Conservation (phyloP, 371 early-diverging fungal genomes). For the Haplosporangium sp. region DNA sequence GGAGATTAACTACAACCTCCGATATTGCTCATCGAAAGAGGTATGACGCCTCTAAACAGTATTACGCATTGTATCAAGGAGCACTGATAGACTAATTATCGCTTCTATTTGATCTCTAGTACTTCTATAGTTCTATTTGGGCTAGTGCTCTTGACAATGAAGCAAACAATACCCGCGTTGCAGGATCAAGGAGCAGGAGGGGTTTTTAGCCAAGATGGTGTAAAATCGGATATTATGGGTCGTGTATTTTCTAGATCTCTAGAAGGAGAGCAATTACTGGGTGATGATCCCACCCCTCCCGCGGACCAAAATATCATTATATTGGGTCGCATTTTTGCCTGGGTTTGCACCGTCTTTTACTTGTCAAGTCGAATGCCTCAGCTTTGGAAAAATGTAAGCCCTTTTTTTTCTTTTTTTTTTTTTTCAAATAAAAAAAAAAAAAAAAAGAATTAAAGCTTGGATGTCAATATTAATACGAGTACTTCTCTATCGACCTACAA, state of each 20-base stretch:
- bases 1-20: constrained; percentile 29
- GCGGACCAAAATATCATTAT: constrained; percentile 36
- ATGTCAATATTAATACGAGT: not conserved
- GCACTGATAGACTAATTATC: not conserved
- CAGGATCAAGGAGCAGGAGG: constrained; percentile 3
- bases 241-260: constrained; percentile 37
- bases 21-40: constrained; percentile 53
- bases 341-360: constrained; percentile 76
- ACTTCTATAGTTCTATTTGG: constrained; percentile 54
- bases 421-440: too few species aligned
- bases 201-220: not conserved
- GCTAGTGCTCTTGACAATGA: constrained; percentile 33
- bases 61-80: not conserved
- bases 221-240: constrained; percentile 7
- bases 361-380: constrained; percentile 78
- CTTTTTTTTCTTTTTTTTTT: too few species aligned
- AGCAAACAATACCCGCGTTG: constrained; percentile 27
- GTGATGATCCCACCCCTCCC: not conserved
- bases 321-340: constrained; percentile 75
- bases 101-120: constrained; percentile 11
- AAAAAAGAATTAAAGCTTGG: not conserved
- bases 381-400: constrained; percentile 67
- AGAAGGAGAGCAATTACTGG: constrained; percentile 6
- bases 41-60: constrained; percentile 7
- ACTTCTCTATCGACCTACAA: not conserved